Base-by-base conservation (phyloP, 73 alveolate genomes). In the Tetrahymena malaccensis region DNA sequence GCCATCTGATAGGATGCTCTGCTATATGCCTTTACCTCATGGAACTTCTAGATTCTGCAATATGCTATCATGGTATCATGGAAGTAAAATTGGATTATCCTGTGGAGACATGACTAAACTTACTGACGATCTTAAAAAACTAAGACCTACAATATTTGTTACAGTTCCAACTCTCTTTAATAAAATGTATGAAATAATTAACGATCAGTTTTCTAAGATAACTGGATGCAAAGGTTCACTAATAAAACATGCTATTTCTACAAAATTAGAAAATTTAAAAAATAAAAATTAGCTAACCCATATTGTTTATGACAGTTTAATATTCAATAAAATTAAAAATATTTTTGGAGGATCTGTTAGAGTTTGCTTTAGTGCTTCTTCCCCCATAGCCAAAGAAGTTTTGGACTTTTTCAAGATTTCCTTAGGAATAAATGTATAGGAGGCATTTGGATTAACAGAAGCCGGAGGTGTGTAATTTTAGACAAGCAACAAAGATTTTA, bases 161-260 rank as follows among this genome's bases (percentile, higher is more conserved):
- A 94, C 99, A 22, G 99, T 99, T 55, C 99, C 99, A 50, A 97
- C 99, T 95, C 97, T 99, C 21, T 97, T 96, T 89, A 97, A 96
- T 43, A 97, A 99, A 94, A 96, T 99, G 85, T 98, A 98, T 94
- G 99, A 97, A 50, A 97, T 95, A 93, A 98, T 99, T 34, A 94
- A 98, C 94, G 96, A 94, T 16, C 96, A 93, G 85, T 85, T 98
- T 25, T 94, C 96, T 38, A 95, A 96, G 93, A 85, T 94, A 70
- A 94, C 97, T 37, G 99, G 99, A 83, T 83, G 96, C 27, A 95
- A 97, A 93, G 97, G 96, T 85, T 95, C 94, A 37, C 84, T 98
- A 40, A 96, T 96, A 58, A 97, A 97, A 13, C 93, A 97, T 94
- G 99, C 99, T 17, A 58, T 99, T n/a, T 95, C 95, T 2, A 56